Evolutionary conservation across 108 stramenopile species (phyloP).

Genomic region (Discostella stelligeroides): DNA sequence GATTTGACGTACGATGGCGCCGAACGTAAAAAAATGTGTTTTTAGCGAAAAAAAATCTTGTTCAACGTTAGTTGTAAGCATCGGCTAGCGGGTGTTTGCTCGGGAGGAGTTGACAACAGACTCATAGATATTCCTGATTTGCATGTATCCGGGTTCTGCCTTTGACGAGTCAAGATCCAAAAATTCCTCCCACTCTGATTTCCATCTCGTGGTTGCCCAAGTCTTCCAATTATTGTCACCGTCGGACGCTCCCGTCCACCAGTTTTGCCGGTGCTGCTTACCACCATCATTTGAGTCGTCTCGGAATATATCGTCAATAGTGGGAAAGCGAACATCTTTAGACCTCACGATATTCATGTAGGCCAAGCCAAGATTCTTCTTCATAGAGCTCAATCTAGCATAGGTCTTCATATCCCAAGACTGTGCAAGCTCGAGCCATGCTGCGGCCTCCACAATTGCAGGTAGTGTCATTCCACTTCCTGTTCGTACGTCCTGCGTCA

Average conservation of each 20-base stretch:
- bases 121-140: slow-evolving; percentile 48
- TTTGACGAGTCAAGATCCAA: slow-evolving; percentile 37
- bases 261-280: slow-evolving; percentile 7
- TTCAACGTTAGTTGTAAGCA: no score
- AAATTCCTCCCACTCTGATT: slow-evolving; percentile 42
- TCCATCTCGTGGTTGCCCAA: slow-evolving; percentile 54
- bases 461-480: slow-evolving; percentile 11
- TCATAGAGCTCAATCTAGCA: slow-evolving; percentile 12
- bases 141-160: slow-evolving; percentile 38
- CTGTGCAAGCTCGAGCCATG: slow-evolving; percentile 45
- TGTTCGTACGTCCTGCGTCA: slow-evolving; percentile 11
- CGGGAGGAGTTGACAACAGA: slow-evolving; percentile 35
- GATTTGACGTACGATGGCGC: no score
- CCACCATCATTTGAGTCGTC: not conserved
- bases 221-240: slow-evolving; percentile 39
- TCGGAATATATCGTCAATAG: slow-evolving; percentile 34
- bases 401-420: slow-evolving; percentile 38
- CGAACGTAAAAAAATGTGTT: no score
- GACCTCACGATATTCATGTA: slow-evolving; percentile 57
- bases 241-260: slow-evolving; percentile 27
- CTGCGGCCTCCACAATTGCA: slow-evolving; percentile 46
- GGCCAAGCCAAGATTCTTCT: slow-evolving; percentile 66
- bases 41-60: no score
- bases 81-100: not conserved
- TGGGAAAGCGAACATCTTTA: slow-evolving; percentile 37